A percentile compares a stretch with the other conserved stretches of the same genome.
phyloP scores from a whole-genome alignment of 2,329 filamentous ascomycete genomes.

The Ploettnerulaceae sp. region DNA sequence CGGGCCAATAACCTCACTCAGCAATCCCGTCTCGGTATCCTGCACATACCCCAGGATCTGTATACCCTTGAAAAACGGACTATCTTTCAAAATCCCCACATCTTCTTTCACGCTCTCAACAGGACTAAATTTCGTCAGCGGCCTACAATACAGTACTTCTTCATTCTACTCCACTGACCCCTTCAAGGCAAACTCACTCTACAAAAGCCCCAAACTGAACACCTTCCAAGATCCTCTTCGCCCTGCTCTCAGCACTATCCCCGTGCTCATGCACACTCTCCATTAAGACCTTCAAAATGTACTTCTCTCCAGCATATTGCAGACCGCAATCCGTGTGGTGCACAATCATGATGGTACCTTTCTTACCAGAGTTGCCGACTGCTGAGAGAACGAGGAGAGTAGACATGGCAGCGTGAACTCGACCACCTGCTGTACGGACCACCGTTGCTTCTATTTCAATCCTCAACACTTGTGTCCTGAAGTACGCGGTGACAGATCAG shows the following conservation, averaged over 20 bases:
- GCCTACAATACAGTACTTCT: too few species aligned
- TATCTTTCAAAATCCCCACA: slow-evolving; percentile 18
- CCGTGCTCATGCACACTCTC: slow-evolving; percentile 1
- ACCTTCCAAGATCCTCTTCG: slow-evolving; percentile 6
- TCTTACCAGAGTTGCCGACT: slow-evolving; percentile 25
- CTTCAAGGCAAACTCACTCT: slow-evolving; percentile 10
- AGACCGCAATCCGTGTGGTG: slow-evolving; percentile 26
- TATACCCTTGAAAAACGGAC: slow-evolving; percentile 22
- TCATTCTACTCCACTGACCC: neutral
- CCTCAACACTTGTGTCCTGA: too few species aligned
- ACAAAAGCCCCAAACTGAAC: slow-evolving; percentile 23
- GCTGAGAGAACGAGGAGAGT: slow-evolving; percentile 23
- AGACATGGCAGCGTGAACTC: slow-evolving; percentile 20
- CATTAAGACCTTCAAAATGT: slow-evolving; percentile 8
- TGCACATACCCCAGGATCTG: slow-evolving; percentile 24
- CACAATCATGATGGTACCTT: slow-evolving; percentile 23
- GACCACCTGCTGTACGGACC: slow-evolving; percentile 24
- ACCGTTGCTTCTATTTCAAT: slow-evolving; percentile 27
- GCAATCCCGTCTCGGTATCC: slow-evolving; percentile 24
- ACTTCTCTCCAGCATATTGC: slow-evolving; percentile 15
- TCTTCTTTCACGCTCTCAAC: slow-evolving; percentile 24
- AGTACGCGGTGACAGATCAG: too few species aligned
- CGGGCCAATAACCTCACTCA: slow-evolving; percentile 17
- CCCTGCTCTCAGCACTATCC: too few species aligned
- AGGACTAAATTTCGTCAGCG: slow-evolving; percentile 15